Percentiles rank a stretch among this genome's conserved stretches.
phyloP scores from a whole-genome alignment of 73 alveolate genomes.

The Breviolum minutum region DNA sequence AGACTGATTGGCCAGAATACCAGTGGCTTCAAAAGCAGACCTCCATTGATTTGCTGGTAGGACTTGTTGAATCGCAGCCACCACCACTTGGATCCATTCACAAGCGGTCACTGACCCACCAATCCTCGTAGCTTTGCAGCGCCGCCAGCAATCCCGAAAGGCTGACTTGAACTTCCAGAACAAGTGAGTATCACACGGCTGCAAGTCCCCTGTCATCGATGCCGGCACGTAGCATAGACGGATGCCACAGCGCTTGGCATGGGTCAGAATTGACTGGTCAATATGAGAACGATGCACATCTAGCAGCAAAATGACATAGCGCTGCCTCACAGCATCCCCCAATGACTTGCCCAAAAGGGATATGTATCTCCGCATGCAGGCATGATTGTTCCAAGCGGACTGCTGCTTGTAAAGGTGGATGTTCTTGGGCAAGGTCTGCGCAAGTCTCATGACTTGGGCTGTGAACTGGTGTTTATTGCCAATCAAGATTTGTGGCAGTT shows the following conservation, averaged over 20 bases:
- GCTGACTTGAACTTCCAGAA: too few species aligned
- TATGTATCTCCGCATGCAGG: not conserved
- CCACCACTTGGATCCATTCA: too few species aligned
- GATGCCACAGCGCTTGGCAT: not conserved
- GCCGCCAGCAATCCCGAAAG: too few species aligned
- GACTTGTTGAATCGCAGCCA: too few species aligned
- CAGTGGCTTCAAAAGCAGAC: too few species aligned
- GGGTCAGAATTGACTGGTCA: not conserved
- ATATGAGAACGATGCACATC: not conserved
- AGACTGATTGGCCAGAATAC: too few species aligned
- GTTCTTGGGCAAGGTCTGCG: not conserved
- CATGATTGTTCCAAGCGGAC: slow-evolving; percentile 17
- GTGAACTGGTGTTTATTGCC: slow-evolving; percentile 12
- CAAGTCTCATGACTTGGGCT: not conserved
- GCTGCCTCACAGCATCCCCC: not conserved
- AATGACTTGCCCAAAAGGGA: not conserved
- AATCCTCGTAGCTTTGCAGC: too few species aligned
- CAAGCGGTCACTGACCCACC: too few species aligned
- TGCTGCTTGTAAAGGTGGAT: not conserved
- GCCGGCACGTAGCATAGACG: not conserved
- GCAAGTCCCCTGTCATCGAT: too few species aligned
- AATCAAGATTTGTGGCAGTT: slow-evolving; percentile 16
- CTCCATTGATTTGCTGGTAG: too few species aligned
- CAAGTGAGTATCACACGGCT: too few species aligned
- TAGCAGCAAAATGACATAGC: not conserved